phyloP scores from a whole-genome alignment of 1,284 basidiomycete species.

The Cutaneotrichosporon cutaneum region DNA sequence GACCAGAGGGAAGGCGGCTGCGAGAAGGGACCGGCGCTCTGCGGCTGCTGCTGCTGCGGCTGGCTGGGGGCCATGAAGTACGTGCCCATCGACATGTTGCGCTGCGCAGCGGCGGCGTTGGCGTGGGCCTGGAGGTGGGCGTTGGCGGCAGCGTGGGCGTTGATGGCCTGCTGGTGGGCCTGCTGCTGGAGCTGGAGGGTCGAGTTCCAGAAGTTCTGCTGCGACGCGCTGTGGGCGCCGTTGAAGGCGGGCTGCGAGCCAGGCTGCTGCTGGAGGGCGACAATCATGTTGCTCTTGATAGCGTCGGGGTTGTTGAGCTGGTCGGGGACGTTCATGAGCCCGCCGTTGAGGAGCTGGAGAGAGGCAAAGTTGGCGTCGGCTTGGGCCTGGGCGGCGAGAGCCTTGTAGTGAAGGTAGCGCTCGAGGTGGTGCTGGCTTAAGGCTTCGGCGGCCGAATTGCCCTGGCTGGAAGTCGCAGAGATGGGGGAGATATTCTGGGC shows the following conservation, averaged over 20 bases:
- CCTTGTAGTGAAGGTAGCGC: slow-evolving; percentile 48
- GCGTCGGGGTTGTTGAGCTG: slow-evolving; percentile 23
- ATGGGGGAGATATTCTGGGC: slow-evolving; percentile 5
- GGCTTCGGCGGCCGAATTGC: slow-evolving; percentile 31
- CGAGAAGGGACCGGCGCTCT: background rate
- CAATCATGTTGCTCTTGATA: slow-evolving; percentile 30
- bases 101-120: slow-evolving; percentile 30
- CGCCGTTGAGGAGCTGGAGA: slow-evolving; percentile 24
- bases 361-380: slow-evolving; percentile 27
- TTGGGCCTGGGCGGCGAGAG: slow-evolving; percentile 43
- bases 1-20: slow-evolving; percentile 22
- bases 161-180: slow-evolving; percentile 17
- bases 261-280: slow-evolving; percentile 33
- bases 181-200: slow-evolving; percentile 31
- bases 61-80: slow-evolving; percentile 29
- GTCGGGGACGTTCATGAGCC: slow-evolving; percentile 24
- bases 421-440: slow-evolving; percentile 46
- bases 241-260: slow-evolving; percentile 13
- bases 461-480: background rate
- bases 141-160: slow-evolving; percentile 39
- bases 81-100: slow-evolving; percentile 27
- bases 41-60: background rate
- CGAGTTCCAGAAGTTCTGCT: slow-evolving; percentile 19
- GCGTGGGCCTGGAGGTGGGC: slow-evolving; percentile 40
- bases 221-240: slow-evolving; percentile 9